phyloP scores from a whole-genome alignment of 352 stramenopile genomes.

The Pythium pyrilobum region DNA sequence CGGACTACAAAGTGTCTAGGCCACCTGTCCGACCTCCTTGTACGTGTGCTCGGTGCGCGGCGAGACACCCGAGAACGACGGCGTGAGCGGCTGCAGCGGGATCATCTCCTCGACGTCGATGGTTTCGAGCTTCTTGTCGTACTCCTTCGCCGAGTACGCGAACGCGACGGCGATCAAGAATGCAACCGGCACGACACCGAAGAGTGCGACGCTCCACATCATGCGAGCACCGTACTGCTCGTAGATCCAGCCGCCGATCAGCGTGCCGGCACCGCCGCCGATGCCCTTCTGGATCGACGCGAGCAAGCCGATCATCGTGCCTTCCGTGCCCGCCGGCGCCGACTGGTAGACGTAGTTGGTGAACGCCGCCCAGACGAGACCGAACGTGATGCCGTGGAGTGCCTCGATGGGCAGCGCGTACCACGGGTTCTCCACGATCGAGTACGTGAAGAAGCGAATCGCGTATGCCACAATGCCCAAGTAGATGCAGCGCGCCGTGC shows the following conservation, averaged over 20 bases:
- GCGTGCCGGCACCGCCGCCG: constrained; percentile 48
- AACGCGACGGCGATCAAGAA: constrained; percentile 42
- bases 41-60: constrained; percentile 7
- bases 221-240: constrained; percentile 40
- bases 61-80: constrained; percentile 9
- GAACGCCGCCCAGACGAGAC: constrained; percentile 64
- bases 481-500: constrained; percentile 45
- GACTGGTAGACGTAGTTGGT: constrained; percentile 76
- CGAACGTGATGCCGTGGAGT: constrained; percentile 68
- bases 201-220: constrained; percentile 61
- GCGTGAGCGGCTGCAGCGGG: constrained; percentile 17
- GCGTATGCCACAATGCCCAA: constrained; percentile 48
- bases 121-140: constrained; percentile 1
- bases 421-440: constrained; percentile 60
- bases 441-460: constrained; percentile 58
- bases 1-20: too few relatives aligned
- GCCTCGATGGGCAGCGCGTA: constrained; percentile 51
- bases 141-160: constrained; percentile 28
- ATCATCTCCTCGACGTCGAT: constrained; percentile 15
- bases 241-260: constrained; percentile 71
- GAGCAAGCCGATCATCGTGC: constrained; percentile 68
- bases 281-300: constrained; percentile 64
- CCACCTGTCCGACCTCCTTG: constrained; percentile 8
- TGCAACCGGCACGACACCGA: constrained; percentile 41
- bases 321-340: constrained; percentile 52